These are phyloP conservation scores for Calophaca sinica DNA, from an alignment of 306 rosid species.

Conservation along the genomic window DNA sequence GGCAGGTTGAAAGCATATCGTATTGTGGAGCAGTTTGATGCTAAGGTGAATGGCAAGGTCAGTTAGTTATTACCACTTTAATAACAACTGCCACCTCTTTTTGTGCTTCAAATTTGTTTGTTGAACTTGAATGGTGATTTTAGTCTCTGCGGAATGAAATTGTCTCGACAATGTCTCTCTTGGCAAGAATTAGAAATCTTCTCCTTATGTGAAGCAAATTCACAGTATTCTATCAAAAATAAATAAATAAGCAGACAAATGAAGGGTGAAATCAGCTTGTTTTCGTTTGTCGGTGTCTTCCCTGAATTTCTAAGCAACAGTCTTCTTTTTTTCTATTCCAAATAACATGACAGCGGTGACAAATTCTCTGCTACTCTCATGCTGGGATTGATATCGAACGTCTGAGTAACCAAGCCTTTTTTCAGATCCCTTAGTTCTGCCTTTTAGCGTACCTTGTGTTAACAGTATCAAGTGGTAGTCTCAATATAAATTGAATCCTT, in stretches of 20 bases:
- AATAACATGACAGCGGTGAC: background rate
- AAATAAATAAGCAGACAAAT: too few relatives aligned
- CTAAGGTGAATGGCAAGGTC: slow-evolving; percentile 90
- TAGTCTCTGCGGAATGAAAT: too few relatives aligned
- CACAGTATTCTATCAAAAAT: too few relatives aligned
- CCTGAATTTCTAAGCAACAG: too few relatives aligned
- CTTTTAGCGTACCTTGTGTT: background rate
- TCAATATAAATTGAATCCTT: slow-evolving; percentile 3
- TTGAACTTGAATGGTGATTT: too few relatives aligned
- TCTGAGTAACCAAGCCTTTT: slow-evolving; percentile 16
- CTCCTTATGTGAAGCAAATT: too few relatives aligned
- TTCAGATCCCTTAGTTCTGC: background rate
- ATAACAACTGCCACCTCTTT: background rate
- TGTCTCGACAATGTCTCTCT: too few relatives aligned
- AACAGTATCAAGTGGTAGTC: background rate
- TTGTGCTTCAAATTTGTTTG: too few relatives aligned
- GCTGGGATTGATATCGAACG: background rate
- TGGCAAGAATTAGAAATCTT: too few relatives aligned
- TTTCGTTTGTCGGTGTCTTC: too few relatives aligned
- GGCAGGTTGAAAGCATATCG: slow-evolving; percentile 65
- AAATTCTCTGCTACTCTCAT: background rate
- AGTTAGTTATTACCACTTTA: slow-evolving; percentile 47
- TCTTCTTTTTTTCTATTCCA: background rate
- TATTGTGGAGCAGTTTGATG: slow-evolving; percentile 76
- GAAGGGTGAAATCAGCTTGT: too few relatives aligned